A percentile compares a stretch with the other conserved stretches of the same genome.
phyloP scores from a whole-genome alignment of 2,329 filamentous ascomycete species.

The Aaosphaeria pasadenensis region DNA sequence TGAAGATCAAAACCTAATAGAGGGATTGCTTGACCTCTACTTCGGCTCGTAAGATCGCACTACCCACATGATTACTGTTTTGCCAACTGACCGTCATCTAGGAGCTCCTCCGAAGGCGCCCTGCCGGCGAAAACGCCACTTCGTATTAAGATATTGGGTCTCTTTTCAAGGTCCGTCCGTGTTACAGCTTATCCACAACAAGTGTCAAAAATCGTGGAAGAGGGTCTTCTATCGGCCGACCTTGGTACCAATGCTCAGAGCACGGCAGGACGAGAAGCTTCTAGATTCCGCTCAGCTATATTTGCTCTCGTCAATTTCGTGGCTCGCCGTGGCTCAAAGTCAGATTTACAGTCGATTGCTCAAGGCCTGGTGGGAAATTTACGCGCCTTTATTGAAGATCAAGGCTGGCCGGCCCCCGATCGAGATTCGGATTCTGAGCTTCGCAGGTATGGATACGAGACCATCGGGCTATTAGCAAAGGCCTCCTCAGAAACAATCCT shows the following conservation, averaged over 20 bases:
- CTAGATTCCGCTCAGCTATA: conserved; percentile 76
- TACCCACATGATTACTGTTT: not conserved
- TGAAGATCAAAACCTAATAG: conserved; percentile 64
- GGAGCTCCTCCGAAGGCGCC: conserved; percentile 38
- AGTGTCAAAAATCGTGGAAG: conserved; percentile 67
- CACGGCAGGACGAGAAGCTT: conserved; percentile 66
- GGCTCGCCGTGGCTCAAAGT: conserved; percentile 65
- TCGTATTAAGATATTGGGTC: conserved; percentile 70
- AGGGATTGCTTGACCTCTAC: conserved; percentile 70
- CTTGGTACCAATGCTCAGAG: conserved; percentile 31
- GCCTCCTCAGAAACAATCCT: conserved; percentile 60
- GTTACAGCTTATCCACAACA: conserved; percentile 68
- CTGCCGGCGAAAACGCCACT: conserved; percentile 61
- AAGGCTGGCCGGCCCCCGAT: conserved; percentile 75
- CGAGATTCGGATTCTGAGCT: conserved; percentile 59
- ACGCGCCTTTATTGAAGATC: conserved; percentile 69
- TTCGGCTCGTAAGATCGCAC: conserved; percentile 45
- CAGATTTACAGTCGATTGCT: conserved; percentile 64
- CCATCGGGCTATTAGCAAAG: conserved; percentile 75
- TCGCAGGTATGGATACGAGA: conserved; percentile 82
- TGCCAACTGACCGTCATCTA: not conserved
- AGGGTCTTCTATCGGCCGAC: conserved; percentile 55
- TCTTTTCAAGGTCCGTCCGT: conserved; percentile 72
- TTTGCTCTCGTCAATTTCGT: conserved; percentile 88
- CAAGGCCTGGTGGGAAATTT: conserved; percentile 66